Conservation (phyloP, 2,329 filamentous ascomycete species). For the Rachicladosporium sp. region DNA sequence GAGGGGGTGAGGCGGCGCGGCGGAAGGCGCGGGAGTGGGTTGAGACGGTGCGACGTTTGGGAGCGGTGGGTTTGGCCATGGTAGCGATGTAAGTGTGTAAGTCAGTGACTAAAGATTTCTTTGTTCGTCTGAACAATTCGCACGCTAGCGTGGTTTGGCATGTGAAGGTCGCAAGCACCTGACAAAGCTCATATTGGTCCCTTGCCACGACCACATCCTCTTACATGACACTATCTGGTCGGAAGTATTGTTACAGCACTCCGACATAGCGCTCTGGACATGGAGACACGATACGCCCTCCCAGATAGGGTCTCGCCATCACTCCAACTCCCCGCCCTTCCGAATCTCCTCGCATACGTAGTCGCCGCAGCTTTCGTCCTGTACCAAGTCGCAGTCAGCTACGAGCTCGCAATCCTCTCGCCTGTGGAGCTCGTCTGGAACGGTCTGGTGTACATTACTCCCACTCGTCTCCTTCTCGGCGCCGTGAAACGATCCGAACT, state of each 20-base stretch:
- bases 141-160: too few relatives aligned
- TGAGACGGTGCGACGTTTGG: constrained; percentile 43
- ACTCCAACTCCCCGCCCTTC: background rate
- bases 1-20: constrained; percentile 57
- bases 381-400: constrained; percentile 18
- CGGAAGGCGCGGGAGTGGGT: constrained; percentile 63
- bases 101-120: too few relatives aligned
- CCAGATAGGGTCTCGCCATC: background rate
- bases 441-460: constrained; percentile 43
- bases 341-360: constrained; percentile 9
- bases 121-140: too few relatives aligned
- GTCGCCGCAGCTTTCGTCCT: constrained; percentile 19
- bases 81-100: background rate
- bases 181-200: too few relatives aligned
- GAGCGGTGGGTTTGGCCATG: constrained; percentile 36
- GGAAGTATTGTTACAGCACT: too few relatives aligned
- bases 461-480: constrained; percentile 44
- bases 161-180: too few relatives aligned
- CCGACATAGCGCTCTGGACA: too few relatives aligned
- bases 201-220: too few relatives aligned
- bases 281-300: too few relatives aligned
- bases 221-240: too few relatives aligned
- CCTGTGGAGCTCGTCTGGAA: constrained; percentile 48
- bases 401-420: constrained; percentile 24
- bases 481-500: constrained; percentile 32